Percentiles rank a stretch among this genome's conserved stretches.
These are phyloP conservation scores for Blastobotrys muscicola DNA, from an alignment of 805 yeast genomes.

Conservation along the genomic window DNA sequence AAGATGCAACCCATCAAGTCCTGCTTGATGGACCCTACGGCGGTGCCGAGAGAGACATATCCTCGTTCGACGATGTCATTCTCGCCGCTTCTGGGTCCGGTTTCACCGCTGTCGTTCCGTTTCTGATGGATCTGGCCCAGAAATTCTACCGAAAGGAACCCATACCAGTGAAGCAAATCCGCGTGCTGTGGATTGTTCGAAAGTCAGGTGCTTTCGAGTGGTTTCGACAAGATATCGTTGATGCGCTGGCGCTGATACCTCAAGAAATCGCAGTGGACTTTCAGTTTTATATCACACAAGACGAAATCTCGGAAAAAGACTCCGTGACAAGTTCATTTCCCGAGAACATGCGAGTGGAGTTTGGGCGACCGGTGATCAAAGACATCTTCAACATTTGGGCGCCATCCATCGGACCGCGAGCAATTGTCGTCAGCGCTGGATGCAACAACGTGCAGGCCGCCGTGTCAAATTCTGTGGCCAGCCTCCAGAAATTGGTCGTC, in stretches of 20 bases:
- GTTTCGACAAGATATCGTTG: conserved; percentile 7
- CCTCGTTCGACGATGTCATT: conserved; percentile 33
- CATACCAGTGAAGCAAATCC: conserved; percentile 4
- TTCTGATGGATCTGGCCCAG: conserved; percentile 5
- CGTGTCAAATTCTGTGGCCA: conserved; percentile 1
- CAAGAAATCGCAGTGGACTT: background rate
- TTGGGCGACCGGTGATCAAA: background rate
- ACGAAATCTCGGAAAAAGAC: background rate
- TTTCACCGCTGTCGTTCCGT: conserved; percentile 25
- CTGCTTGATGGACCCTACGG: conserved; percentile 41
- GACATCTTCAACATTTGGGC: background rate
- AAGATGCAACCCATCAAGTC: conserved; percentile 21
- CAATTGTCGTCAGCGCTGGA: conserved; percentile 3
- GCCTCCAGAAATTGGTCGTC: background rate
- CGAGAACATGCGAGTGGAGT: too few relatives aligned
- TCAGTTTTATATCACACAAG: conserved; percentile 1
- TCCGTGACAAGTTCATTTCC: too few relatives aligned
- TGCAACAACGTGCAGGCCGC: background rate
- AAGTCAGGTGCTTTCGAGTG: conserved; percentile 5
- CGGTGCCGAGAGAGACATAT: conserved; percentile 33
- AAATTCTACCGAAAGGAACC: background rate
- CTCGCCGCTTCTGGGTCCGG: conserved; percentile 40
- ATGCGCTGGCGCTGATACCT: conserved; percentile 2
- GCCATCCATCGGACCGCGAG: background rate
- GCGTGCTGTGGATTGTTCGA: conserved; percentile 13